Evolutionary conservation across 495 filamentous ascomycete genomes (phyloP).

Genomic region (Neurospora sp.): DNA sequence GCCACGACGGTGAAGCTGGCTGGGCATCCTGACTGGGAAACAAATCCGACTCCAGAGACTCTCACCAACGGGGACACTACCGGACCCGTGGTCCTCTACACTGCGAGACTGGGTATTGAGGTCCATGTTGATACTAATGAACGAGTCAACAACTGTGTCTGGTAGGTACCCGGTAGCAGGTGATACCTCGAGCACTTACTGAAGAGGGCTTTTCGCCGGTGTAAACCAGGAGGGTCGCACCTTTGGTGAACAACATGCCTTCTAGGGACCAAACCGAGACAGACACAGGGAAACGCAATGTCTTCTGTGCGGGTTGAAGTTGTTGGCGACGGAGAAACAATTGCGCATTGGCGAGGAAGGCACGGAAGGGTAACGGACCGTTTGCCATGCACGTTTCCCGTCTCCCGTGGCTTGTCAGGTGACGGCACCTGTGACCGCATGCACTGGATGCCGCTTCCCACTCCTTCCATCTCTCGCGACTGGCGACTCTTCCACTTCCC

Average conservation of each 20-base stretch:
- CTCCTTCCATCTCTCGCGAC: neutral
- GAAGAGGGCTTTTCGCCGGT: neutral
- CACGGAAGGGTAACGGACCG: neutral
- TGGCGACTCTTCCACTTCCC: neutral
- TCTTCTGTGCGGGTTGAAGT: neutral
- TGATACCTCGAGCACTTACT: neutral
- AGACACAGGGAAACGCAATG: neutral
- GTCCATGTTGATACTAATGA: neutral
- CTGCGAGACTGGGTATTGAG: neutral
- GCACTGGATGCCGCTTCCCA: too few species aligned
- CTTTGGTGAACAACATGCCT: too few species aligned
- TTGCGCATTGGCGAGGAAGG: neutral
- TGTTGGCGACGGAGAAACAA: neutral
- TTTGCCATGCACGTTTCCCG: neutral
- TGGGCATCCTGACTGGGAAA: neutral
- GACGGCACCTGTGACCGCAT: neutral
- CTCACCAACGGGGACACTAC: neutral
- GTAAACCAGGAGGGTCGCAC: too few species aligned
- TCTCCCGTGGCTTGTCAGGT: neutral
- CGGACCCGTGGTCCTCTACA: neutral
- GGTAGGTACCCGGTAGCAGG: neutral
- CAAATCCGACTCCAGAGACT: neutral
- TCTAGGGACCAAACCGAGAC: too few species aligned
- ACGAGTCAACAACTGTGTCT: neutral
- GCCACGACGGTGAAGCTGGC: neutral